phyloP scores from a whole-genome alignment of 1,139 yeast species.

The Debaryomyces psychrophilus region DNA sequence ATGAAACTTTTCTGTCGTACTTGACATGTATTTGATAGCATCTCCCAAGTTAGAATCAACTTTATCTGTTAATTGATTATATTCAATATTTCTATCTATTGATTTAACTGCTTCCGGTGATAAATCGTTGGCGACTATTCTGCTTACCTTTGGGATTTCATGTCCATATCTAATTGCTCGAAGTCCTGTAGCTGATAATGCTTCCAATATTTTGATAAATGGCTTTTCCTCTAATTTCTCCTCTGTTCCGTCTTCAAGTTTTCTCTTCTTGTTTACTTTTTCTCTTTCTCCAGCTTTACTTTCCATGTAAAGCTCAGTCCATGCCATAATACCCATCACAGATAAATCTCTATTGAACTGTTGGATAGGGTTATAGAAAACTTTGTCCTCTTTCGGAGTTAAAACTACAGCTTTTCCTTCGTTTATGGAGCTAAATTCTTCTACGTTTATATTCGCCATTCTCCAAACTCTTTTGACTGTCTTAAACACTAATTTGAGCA shows the following conservation, averaged over 20 bases:
- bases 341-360: slow-evolving; percentile 94
- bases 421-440: slow-evolving; percentile 51
- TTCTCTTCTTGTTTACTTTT: slow-evolving; percentile 18
- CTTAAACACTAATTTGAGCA: slow-evolving; percentile 1
- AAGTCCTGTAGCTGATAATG: slow-evolving; percentile 91
- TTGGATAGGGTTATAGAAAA: slow-evolving; percentile 94
- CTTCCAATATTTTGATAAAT: slow-evolving; percentile 75
- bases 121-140: slow-evolving; percentile 86
- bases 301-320: slow-evolving; percentile 60
- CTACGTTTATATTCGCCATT: slow-evolving; percentile 21
- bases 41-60: slow-evolving; percentile 79
- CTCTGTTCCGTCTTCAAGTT: slow-evolving; percentile 25
- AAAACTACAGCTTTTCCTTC: slow-evolving; percentile 85
- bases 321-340: slow-evolving; percentile 81
- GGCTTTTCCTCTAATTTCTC: slow-evolving; percentile 17
- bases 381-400: slow-evolving; percentile 77
- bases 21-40: slow-evolving; percentile 82
- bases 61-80: slow-evolving; percentile 56
- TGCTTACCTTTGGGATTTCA: slow-evolving; percentile 75
- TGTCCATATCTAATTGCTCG: slow-evolving; percentile 92
- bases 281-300: slow-evolving; percentile 19
- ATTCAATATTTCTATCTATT: slow-evolving; percentile 69
- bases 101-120: slow-evolving; percentile 84
- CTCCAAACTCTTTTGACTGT: slow-evolving; percentile 1
- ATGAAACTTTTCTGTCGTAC: slow-evolving; percentile 59